Evolutionary conservation across 371 early-diverging fungal species (phyloP), one percentile per base, ranked within the genome.

Genomic region (Mortierella sp.): DNA sequence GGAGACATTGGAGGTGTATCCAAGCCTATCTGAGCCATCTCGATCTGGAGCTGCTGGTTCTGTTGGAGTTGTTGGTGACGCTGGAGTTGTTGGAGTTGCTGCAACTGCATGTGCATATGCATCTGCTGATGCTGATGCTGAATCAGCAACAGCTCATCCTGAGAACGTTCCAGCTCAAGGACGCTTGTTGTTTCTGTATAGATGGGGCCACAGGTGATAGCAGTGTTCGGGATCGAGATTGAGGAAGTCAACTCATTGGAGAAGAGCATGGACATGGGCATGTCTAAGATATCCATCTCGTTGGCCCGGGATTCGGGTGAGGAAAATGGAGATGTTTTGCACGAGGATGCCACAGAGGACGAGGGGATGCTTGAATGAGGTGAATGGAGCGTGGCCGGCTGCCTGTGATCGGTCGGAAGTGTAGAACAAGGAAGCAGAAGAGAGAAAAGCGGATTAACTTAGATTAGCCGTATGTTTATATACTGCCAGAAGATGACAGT

Each of bases 251-350:
- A 12, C 37, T 62, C 62, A 21, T 37, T 49, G 12, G 64, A 51
- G 24, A 70, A 64, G 44, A 64, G 24, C 70, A 70, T 62, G 41
- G 71, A 41, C 58, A 70, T 70, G 24, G 71, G 60, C 60, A 70
- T 60, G 37, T 70, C 71, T 4, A 64, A 30, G 26, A 70, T 46
- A 34, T 70, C 64, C 55, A 70, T 64, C 2, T 70, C 70, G n/a
- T 58, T 12, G 0, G 14, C 37, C 11, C 34, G 39, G 2, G 70
- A 27, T 39, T 64, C 64, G 6, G 67, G 50, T 4, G 54, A 52
- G 28, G 49, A 53, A 27, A 63, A 64, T 8, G 64, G 71, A 4
- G 71, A 70, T 9, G 71, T 59, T 14, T 59, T 23, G 60, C 71
- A 60, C 21, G 64, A 60, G 4, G 64, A 54, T 7, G 55, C 9